phyloP scores from a whole-genome alignment of 2,329 filamentous ascomycete species.

The Fonsecaea nubica region DNA sequence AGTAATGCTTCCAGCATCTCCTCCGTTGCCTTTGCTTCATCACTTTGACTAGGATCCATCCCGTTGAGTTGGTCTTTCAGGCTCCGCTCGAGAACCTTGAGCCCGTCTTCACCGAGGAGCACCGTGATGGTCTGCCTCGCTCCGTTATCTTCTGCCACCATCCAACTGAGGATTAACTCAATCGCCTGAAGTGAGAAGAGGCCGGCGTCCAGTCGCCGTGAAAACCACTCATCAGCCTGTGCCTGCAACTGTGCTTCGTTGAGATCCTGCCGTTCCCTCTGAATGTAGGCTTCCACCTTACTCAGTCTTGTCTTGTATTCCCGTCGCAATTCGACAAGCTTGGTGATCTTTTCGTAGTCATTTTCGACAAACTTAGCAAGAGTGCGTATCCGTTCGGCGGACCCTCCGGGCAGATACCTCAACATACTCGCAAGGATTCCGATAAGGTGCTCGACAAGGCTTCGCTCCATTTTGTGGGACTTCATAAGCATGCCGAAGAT shows the following conservation, averaged over 20 bases:
- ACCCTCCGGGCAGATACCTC: constrained; percentile 77
- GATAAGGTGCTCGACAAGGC: constrained; percentile 78
- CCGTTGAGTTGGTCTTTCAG: constrained; percentile 71
- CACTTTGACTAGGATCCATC: constrained; percentile 60
- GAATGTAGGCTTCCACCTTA: constrained; percentile 68
- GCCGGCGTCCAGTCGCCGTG: constrained; percentile 79
- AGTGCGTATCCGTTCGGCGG: constrained; percentile 77
- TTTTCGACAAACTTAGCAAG: constrained; percentile 96
- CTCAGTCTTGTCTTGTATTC: constrained; percentile 71
- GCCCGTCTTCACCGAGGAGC: constrained; percentile 67
- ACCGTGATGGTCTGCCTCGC: constrained; percentile 69
- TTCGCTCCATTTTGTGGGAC: constrained; percentile 59
- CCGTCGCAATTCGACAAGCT: constrained; percentile 72
- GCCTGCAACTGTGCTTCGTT: constrained; percentile 66
- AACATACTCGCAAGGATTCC: constrained; percentile 85
- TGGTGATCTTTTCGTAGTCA: constrained; percentile 82
- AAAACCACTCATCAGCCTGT: constrained; percentile 74
- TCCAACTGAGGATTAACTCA: constrained; percentile 86
- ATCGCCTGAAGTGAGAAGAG: constrained; percentile 82
- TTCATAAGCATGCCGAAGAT: constrained; percentile 70
- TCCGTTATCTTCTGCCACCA: constrained; percentile 85
- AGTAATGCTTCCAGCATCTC: constrained; percentile 71
- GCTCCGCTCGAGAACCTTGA: constrained; percentile 69
- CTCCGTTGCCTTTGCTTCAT: constrained; percentile 60
- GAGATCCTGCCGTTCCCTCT: constrained; percentile 64